These are phyloP conservation scores for Sclerotinia subarctica DNA, from an alignment of 2,329 filamentous ascomycete species.

Conservation along the genomic window DNA sequence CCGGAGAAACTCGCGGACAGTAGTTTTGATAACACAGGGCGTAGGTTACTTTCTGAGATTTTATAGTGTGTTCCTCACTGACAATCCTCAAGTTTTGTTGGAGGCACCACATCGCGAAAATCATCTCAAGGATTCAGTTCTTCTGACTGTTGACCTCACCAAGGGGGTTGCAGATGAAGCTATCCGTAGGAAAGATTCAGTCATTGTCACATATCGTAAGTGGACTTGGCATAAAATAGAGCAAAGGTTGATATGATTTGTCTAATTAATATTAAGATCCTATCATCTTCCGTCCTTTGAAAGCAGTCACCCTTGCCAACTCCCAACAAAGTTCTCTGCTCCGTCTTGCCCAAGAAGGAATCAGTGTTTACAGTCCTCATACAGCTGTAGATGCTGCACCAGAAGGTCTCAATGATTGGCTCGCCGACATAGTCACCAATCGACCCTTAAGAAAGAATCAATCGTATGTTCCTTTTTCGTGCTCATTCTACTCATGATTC, in stretches of 20 bases:
- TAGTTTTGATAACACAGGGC: constrained; percentile 93
- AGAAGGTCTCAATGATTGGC: constrained; percentile 88
- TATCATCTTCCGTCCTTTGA: constrained; percentile 92
- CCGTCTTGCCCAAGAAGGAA: constrained; percentile 75
- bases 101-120: constrained; percentile 63
- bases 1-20: constrained; percentile 85
- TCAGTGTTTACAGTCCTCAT: constrained; percentile 94
- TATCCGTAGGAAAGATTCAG: constrained; percentile 68
- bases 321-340: constrained; percentile 84
- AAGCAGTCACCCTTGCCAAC: constrained; percentile 79
- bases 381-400: constrained; percentile 88
- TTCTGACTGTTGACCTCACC: constrained; percentile 89
- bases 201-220: constrained; percentile 87
- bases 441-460: constrained; percentile 8
- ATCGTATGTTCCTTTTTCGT: constrained; percentile 13
- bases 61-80: constrained; percentile 12
- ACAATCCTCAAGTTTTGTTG: constrained; percentile 53
- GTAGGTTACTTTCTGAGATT: constrained; percentile 39
- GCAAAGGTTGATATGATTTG: not conserved
- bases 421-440: constrained; percentile 74
- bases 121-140: constrained; percentile 61
- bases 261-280: constrained; percentile 59
- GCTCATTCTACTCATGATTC: not conserved
- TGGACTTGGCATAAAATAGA: constrained; percentile 20
- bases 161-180: constrained; percentile 87